A percentile compares a stretch with the other conserved stretches of the same genome.
These are phyloP conservation scores for Glaciozyma martinii DNA, from an alignment of 768 basidiomycete species.

Conservation along the genomic window DNA sequence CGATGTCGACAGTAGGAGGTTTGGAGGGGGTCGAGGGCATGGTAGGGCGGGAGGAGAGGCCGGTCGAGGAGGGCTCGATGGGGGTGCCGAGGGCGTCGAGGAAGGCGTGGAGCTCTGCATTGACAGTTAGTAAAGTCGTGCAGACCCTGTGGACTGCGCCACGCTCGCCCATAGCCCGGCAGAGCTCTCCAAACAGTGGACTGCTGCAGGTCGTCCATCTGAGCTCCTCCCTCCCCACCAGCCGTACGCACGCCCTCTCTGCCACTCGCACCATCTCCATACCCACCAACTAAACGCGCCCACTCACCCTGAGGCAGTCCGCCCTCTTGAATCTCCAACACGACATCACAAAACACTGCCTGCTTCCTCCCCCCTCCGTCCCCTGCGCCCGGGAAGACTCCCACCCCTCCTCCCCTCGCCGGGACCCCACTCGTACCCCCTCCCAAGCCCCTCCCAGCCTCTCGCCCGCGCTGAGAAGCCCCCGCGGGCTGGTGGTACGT, in stretches of 20 bases:
- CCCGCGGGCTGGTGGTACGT: too few relatives aligned
- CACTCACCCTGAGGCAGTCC: slow-evolving; percentile 11
- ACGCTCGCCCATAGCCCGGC: background rate
- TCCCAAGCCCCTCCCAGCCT: too few relatives aligned
- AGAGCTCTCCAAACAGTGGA: background rate
- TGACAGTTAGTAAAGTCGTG: background rate
- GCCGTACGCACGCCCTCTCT: background rate
- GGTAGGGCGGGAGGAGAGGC: background rate
- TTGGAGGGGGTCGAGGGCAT: slow-evolving; percentile 12
- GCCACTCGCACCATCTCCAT: background rate
- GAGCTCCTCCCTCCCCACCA: background rate
- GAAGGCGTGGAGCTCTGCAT: slow-evolving; percentile 8
- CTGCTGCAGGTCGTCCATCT: background rate
- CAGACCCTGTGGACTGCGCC: background rate
- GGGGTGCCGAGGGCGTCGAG: slow-evolving; percentile 17
- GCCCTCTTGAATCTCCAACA: slow-evolving; percentile 12
- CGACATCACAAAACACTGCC: slow-evolving; percentile 25
- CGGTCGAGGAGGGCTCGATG: background rate
- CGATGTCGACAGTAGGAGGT: slow-evolving; percentile 7
- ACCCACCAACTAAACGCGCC: too few relatives aligned
- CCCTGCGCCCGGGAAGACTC: background rate
- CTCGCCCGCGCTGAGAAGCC: too few relatives aligned
- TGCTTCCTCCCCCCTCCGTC: slow-evolving; percentile 6
- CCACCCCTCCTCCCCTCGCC: too few relatives aligned
- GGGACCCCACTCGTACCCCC: too few relatives aligned